Evolutionary conservation across 164 flowering plant genomes (phyloP).

Genomic region (Stephania cephalantha): DNA sequence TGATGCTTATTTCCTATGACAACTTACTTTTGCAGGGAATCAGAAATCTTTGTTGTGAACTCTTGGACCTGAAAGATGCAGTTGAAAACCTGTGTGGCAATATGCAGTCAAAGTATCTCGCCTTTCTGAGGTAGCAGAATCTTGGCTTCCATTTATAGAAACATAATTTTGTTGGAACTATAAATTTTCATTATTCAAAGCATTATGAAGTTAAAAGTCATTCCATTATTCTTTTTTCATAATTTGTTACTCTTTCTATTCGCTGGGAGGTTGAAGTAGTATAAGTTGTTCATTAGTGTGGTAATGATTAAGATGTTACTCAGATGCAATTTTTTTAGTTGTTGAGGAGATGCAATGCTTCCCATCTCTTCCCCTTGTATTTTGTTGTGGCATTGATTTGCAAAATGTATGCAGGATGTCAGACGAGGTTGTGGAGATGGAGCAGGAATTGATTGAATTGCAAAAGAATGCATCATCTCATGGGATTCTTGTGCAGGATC

Average conservation of each 20-base stretch:
- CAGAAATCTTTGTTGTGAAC: slow-evolving; percentile 87
- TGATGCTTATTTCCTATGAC: too few species aligned
- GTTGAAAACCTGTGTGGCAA: slow-evolving; percentile 88
- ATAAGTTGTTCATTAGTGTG: too few species aligned
- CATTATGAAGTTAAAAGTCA: not conserved
- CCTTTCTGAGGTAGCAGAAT: slow-evolving; percentile 71
- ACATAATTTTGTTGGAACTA: not conserved
- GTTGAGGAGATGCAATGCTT: too few species aligned
- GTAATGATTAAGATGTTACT: not conserved
- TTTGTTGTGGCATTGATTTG: not conserved
- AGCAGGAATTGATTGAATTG: slow-evolving; percentile 79
- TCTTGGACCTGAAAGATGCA: slow-evolving; percentile 90
- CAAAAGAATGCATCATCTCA: slow-evolving; percentile 82
- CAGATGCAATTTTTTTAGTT: too few species aligned
- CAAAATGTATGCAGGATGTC: slow-evolving; percentile 50
- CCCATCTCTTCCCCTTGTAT: not conserved
- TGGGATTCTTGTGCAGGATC: slow-evolving; percentile 82
- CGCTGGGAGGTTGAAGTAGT: too few species aligned
- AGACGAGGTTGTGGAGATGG: slow-evolving; percentile 90
- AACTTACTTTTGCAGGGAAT: slow-evolving; percentile 56
- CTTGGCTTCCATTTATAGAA: not conserved
- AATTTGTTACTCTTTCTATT: too few species aligned
- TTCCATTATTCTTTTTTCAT: not conserved
- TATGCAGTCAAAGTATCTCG: slow-evolving; percentile 68
- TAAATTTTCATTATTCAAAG: not conserved